A percentile compares a stretch with the other conserved stretches of the same genome.
Conservation (phyloP, 2,329 filamentous ascomycete species). For the Paramyrothecium sp. region DNA sequence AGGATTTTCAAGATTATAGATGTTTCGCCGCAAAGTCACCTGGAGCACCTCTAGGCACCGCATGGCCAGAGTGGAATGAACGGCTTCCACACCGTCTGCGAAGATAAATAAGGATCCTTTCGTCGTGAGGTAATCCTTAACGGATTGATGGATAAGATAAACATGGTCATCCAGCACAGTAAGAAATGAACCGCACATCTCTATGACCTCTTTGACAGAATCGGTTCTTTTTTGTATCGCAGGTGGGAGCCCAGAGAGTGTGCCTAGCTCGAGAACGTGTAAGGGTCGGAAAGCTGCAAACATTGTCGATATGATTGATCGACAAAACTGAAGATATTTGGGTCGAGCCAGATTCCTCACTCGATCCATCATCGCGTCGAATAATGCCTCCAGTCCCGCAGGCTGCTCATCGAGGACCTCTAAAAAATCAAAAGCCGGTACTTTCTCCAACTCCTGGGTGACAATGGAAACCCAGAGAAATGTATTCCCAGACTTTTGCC, state of each 20-base stretch:
- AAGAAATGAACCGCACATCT: conserved; percentile 24
- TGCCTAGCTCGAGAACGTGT: background rate
- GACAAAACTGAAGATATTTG: background rate
- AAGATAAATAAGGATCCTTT: conserved; percentile 8
- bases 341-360: background rate
- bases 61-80: conserved; percentile 6
- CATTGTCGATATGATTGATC: background rate
- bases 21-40: conserved; percentile 18
- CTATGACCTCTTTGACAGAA: conserved; percentile 7
- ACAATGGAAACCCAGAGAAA: background rate
- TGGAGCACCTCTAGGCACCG: conserved; percentile 13
- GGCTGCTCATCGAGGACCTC: background rate
- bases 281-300: background rate
- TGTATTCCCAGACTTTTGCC: background rate
- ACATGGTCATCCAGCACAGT: conserved; percentile 16
- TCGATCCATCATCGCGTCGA: background rate
- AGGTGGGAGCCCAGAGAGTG: background rate
- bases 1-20: conserved; percentile 15
- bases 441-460: background rate
- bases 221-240: background rate
- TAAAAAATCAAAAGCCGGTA: background rate
- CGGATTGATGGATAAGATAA: conserved; percentile 25
- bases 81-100: background rate
- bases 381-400: background rate
- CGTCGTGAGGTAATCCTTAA: conserved; percentile 23